Percentiles rank a stretch among this genome's conserved stretches.
Conservation (phyloP, 2,329 filamentous ascomycete species). For the Dactylellina cionopaga region DNA sequence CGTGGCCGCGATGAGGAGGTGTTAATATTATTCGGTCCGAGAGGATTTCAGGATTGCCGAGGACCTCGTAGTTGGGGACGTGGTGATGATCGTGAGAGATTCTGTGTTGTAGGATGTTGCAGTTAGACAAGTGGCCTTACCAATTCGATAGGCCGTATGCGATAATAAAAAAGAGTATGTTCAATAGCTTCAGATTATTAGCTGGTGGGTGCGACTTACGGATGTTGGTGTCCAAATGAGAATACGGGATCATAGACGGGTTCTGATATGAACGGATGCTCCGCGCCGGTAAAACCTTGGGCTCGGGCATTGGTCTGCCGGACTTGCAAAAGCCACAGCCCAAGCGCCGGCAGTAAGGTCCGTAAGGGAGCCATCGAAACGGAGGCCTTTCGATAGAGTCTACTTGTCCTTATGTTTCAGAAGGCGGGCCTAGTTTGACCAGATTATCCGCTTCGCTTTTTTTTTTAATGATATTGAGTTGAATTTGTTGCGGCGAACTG, state of each 20-base stretch:
- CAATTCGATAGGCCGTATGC: background rate
- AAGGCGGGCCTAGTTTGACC: conserved; percentile 36
- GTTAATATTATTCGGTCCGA: conserved; percentile 94
- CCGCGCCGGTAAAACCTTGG: conserved; percentile 41
- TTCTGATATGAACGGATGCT: conserved; percentile 33
- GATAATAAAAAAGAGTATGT: background rate
- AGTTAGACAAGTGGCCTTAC: conserved; percentile 42
- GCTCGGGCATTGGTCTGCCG: conserved; percentile 43
- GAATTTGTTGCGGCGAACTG: no score
- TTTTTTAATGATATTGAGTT: no score
- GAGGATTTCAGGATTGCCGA: conserved; percentile 72
- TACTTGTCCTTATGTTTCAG: conserved; percentile 43
- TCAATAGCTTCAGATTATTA: background rate
- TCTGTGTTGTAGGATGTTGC: conserved; percentile 60
- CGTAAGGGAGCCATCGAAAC: conserved; percentile 41
- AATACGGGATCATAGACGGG: conserved; percentile 22
- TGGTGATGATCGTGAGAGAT: conserved; percentile 70
- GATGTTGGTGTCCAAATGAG: conserved; percentile 40
- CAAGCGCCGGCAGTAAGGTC: conserved; percentile 48
- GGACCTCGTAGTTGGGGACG: conserved; percentile 68
- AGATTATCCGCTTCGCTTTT: conserved; percentile 12
- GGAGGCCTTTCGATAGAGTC: background rate
- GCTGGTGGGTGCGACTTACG: conserved; percentile 23
- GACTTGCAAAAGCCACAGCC: conserved; percentile 43
- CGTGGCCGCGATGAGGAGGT: conserved; percentile 84